Evolutionary conservation across 2,329 filamentous ascomycete species (phyloP), one percentile per base, ranked within the genome.

Genomic region (Fusarium heterosporum): DNA sequence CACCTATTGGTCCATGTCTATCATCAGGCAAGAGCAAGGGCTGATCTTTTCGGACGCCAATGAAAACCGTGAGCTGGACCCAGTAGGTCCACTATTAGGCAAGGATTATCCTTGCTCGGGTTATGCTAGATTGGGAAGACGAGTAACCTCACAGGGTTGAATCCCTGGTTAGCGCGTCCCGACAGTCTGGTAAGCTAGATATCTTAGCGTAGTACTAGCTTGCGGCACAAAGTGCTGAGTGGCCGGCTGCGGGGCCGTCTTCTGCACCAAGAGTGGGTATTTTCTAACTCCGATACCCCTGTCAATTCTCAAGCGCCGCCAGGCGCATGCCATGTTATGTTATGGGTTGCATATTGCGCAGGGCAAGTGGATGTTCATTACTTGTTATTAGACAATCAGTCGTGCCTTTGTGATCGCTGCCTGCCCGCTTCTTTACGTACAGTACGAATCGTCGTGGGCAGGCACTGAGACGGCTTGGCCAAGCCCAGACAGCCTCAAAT

Each of bases 101-200:
- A 58, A 68, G 58, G 55, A 43, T 19, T 4, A 16, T 8, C 64
- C 64, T 46, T 68, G 64, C 51, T 61, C 58, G 48, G 57, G 1
- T 29, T 17, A 59, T 52, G 7, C 51, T 40, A 11, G 16, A 46
- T 62, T 25, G 13, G 51, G 61, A 45, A 57, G 41, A 52, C 34
- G 58, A 55, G 58, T 30, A 45, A 62, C 50, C 38, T 57, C 11
- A 12, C 59, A 62, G 39, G 55, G 43, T 32, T 47, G 1, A 5
- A 26, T 4, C 14, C 38, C 64, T 43, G 70, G 36, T 74, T 79
- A 79, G 78, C 72, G 75, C 66, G 72, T 74, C 73, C 62, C 78
- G 78, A 70, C 73, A 77, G 66, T 66, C 69, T 76, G 78, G 78
- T 74, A 77, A 69, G 72, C 77, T 72, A 76, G 52, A 50, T 56